Percentiles rank a stretch among this genome's conserved stretches.
phyloP scores from a whole-genome alignment of 2,329 filamentous ascomycete genomes.

The Arthroderma sp. region DNA sequence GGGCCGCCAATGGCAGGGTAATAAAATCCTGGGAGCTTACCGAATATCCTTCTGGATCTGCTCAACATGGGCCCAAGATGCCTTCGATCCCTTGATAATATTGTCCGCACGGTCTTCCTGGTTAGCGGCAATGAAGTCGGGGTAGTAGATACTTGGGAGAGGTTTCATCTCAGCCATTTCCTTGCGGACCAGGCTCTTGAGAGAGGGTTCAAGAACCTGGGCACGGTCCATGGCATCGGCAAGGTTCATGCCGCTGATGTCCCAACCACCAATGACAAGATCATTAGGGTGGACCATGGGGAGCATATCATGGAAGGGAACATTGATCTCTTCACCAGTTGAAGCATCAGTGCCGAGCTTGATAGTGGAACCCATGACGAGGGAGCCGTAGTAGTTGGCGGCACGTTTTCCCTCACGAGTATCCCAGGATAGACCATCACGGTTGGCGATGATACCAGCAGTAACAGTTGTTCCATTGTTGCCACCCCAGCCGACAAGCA shows the following conservation, averaged over 20 bases:
- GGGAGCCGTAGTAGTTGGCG: conserved; percentile 96
- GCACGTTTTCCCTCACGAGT: conserved; percentile 75
- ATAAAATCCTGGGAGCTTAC: conserved; percentile 30
- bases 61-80: conserved; percentile 77
- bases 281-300: conserved; percentile 98
- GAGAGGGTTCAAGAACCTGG: conserved; percentile 82
- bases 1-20: neutral
- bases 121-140: conserved; percentile 97
- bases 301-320: conserved; percentile 85
- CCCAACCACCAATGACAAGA: conserved; percentile 89
- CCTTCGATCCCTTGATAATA: conserved; percentile 67
- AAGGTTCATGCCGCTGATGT: conserved; percentile 84
- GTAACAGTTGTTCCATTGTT: conserved; percentile 98
- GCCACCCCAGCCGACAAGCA: conserved; percentile 95
- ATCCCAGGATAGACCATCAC: conserved; percentile 73
- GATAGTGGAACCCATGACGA: conserved; percentile 93
- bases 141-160: conserved; percentile 93
- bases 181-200: conserved; percentile 82
- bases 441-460: conserved; percentile 92
- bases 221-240: conserved; percentile 91
- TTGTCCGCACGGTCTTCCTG: conserved; percentile 96
- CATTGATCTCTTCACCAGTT: conserved; percentile 81
- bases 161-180: conserved; percentile 83
- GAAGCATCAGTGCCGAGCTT: conserved; percentile 83
- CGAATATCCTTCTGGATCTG: conserved; percentile 85